These are phyloP conservation scores for Vaccinium vitisidaea DNA, from an alignment of 148 eudicot species.

Conservation along the genomic window DNA sequence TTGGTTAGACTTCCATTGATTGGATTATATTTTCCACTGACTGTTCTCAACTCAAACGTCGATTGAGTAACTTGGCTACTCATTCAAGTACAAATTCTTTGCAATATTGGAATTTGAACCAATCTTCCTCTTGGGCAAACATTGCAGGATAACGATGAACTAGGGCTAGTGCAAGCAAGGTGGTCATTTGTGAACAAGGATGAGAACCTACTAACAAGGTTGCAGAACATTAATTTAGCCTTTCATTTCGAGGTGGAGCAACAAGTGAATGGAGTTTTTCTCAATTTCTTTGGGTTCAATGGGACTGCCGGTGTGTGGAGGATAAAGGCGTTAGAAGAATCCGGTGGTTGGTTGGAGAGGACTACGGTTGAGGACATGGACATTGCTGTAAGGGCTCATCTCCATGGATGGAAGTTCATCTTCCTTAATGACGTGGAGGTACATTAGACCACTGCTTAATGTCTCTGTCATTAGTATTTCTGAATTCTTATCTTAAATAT, in stretches of 20 bases:
- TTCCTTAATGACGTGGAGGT: constrained; percentile 99
- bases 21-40: neutral
- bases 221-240: constrained; percentile 84
- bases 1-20: neutral
- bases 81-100: neutral
- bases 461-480: neutral
- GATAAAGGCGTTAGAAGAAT: constrained; percentile 87
- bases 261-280: constrained; percentile 91
- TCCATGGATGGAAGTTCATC: constrained; percentile 92
- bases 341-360: constrained; percentile 99
- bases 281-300: constrained; percentile 93
- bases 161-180: constrained; percentile 94
- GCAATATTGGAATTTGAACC: neutral
- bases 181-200: constrained; percentile 99
- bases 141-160: constrained; percentile 80
- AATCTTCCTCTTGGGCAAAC: constrained; percentile 1
- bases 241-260: constrained; percentile 99
- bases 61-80: constrained; percentile 11
- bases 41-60: neutral
- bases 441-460: constrained; percentile 11
- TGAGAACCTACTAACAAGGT: constrained; percentile 86
- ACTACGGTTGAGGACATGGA: constrained; percentile 99
- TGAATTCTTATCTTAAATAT: neutral
- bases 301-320: constrained; percentile 99
- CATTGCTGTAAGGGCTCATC: constrained; percentile 98